A percentile compares a stretch with the other conserved stretches of the same genome.
Conservation (phyloP, 306 rosid genomes). For the Senna siamea region DNA sequence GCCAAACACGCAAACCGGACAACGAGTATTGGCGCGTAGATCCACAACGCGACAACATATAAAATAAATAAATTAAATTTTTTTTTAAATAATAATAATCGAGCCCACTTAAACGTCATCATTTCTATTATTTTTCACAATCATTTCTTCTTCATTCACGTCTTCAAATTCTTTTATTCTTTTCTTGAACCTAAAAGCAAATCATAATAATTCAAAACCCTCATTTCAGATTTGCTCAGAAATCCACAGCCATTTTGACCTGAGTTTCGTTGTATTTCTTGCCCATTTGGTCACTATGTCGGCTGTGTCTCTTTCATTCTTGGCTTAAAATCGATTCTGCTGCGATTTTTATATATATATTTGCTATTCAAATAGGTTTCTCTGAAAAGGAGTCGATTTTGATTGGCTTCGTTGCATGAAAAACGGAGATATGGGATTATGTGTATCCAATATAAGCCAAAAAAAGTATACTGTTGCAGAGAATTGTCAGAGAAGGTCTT, state of each 20-base stretch:
- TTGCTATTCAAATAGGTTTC: constrained; percentile 31
- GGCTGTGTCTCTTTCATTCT: constrained; percentile 46
- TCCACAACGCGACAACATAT: constrained; percentile 17
- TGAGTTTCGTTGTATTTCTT: constrained; percentile 4
- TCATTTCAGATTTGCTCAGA: constrained; percentile 19
- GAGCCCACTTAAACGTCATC: constrained; percentile 32
- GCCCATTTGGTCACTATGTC: constrained; percentile 41
- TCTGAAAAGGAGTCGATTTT: constrained; percentile 41
- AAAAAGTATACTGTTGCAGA: constrained; percentile 37
- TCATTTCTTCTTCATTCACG: constrained; percentile 32
- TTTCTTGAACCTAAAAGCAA: not conserved
- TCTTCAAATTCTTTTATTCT: constrained; percentile 11
- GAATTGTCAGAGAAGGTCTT: constrained; percentile 54
- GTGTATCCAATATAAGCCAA: constrained; percentile 42
- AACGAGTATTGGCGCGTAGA: constrained; percentile 33
- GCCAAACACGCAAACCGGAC: constrained; percentile 43
- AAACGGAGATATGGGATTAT: constrained; percentile 45
- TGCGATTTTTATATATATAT: constrained; percentile 20
- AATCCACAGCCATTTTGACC: constrained; percentile 32
- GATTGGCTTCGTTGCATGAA: constrained; percentile 46
- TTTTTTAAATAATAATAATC: not conserved
- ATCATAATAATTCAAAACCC: not conserved
- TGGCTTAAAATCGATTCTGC: constrained; percentile 25
- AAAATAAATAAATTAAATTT: not conserved
- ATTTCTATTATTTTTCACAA: constrained; percentile 35